Conservation (phyloP, 106 monocot genomes). For the Phalaenopsis aphrodite region DNA sequence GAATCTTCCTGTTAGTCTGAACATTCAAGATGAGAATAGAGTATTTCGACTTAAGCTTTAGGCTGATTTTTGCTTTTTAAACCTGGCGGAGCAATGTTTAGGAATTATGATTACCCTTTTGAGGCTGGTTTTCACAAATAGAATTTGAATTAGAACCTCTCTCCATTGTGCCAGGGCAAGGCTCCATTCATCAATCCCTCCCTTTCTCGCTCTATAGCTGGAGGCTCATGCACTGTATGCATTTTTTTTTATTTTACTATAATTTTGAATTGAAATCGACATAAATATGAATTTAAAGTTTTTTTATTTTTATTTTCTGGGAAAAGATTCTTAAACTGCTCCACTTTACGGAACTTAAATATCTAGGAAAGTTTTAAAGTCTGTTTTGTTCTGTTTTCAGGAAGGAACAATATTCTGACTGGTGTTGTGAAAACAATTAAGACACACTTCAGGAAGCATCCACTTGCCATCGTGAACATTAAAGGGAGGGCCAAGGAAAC, state of each 20-base stretch:
- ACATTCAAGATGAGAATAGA: no score
- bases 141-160: background rate
- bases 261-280: background rate
- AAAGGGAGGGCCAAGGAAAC: slow-evolving; percentile 80
- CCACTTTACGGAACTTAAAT: background rate
- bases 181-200: background rate
- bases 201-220: background rate
- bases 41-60: no score
- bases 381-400: slow-evolving; percentile 21
- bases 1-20: no score
- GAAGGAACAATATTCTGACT: slow-evolving; percentile 71
- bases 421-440: slow-evolving; percentile 81
- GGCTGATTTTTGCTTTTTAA: no score
- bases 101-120: background rate
- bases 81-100: no score
- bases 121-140: background rate
- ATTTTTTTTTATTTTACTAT: background rate
- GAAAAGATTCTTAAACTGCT: background rate
- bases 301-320: background rate
- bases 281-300: background rate
- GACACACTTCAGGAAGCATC: slow-evolving; percentile 85
- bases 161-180: background rate
- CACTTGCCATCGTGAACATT: slow-evolving; percentile 91
- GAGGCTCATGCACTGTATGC: background rate
- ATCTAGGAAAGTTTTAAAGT: background rate